These are phyloP conservation scores for Phlyctochytrium arcticum DNA, from an alignment of 192 early-diverging fungal genomes.

Conservation along the genomic window DNA sequence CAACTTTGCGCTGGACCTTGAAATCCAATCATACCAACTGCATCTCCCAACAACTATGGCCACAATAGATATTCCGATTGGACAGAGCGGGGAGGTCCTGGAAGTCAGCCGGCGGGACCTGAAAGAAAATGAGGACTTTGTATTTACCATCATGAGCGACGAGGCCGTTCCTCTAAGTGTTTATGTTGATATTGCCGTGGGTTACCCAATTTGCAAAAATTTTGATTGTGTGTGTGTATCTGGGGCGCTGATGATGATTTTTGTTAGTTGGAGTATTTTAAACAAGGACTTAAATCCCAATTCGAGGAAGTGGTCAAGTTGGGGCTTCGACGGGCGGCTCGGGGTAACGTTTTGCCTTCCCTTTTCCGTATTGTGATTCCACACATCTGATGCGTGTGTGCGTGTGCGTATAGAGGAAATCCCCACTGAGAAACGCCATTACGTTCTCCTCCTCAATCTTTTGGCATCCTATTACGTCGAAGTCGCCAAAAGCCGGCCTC, in stretches of 20 bases:
- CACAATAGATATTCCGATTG: slow-evolving; percentile 20
- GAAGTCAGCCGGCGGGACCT: slow-evolving; percentile 66
- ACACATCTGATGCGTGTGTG: too few species aligned
- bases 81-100: slow-evolving; percentile 59
- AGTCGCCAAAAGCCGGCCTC: slow-evolving; percentile 41
- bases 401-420: neutral
- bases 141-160: slow-evolving; percentile 67
- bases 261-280: slow-evolving; percentile 67
- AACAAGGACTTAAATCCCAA: slow-evolving; percentile 37
- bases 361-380: too few species aligned
- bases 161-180: slow-evolving; percentile 60
- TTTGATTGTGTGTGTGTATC: neutral
- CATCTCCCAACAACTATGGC: neutral
- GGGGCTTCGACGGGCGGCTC: slow-evolving; percentile 1
- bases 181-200: slow-evolving; percentile 68
- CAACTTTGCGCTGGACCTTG: too few species aligned
- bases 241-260: neutral
- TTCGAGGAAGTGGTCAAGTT: slow-evolving; percentile 23
- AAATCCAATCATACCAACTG: too few species aligned
- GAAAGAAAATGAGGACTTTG: slow-evolving; percentile 49
- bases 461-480: slow-evolving; percentile 75
- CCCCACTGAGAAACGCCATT: slow-evolving; percentile 2
- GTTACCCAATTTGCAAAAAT: neutral
- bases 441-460: slow-evolving; percentile 64
- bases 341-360: too few species aligned